Conservation (phyloP, 257 asterid species). For the Plantago elongata region DNA sequence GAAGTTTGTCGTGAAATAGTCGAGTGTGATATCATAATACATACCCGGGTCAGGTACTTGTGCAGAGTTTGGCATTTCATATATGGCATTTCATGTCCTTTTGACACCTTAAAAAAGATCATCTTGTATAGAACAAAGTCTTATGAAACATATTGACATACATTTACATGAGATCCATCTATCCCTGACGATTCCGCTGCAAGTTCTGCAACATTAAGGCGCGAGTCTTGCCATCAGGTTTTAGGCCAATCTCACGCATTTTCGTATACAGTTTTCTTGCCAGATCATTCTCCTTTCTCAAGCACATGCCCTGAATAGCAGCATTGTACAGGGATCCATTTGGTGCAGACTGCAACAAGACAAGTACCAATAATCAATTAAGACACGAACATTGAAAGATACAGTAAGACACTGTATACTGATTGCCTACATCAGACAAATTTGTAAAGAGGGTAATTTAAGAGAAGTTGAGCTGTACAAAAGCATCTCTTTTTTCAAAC, state of each 20-base stretch:
- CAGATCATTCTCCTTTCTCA: conserved; percentile 47
- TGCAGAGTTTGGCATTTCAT: too few species aligned
- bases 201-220: conserved; percentile 85
- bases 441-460: too few species aligned
- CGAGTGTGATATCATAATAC: too few species aligned
- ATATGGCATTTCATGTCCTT: too few species aligned
- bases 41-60: too few species aligned
- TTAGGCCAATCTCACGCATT: conserved; percentile 67
- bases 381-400: neutral
- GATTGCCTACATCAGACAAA: too few species aligned
- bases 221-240: conserved; percentile 84
- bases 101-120: too few species aligned
- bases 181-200: conserved; percentile 23
- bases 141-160: neutral
- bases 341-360: conserved; percentile 48
- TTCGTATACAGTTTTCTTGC: conserved; percentile 62
- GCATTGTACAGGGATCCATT: conserved; percentile 78
- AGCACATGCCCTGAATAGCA: conserved; percentile 86
- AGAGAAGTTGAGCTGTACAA: too few species aligned
- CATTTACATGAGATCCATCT: neutral
- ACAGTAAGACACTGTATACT: neutral
- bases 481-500: too few species aligned
- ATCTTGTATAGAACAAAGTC: too few species aligned
- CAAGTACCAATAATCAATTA: conserved; percentile 12
- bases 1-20: too few species aligned